Base-by-base conservation (phyloP, 805 yeast species). In the Yarrowia hollandica region DNA sequence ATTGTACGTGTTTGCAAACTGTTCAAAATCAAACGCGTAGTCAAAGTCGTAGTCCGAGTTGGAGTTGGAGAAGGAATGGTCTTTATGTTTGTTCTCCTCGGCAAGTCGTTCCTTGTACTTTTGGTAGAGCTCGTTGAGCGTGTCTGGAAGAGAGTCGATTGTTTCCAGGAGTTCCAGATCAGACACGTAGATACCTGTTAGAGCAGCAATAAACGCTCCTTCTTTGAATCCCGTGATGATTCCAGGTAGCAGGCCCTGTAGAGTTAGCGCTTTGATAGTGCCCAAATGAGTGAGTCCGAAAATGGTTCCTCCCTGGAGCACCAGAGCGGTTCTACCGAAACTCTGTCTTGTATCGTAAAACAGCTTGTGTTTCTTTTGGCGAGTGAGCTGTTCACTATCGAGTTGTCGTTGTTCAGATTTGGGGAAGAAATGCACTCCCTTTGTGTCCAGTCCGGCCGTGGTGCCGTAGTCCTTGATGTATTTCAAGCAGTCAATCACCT, bases 201-300 rank as follows among this genome's bases (percentile, higher is more conserved):
- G 75, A 0, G 96, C 83, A 0, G 96, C 98, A 16, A 91, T 90
- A 1, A 91, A 85, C 0, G 98, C 95, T 1, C 99, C 99, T 62
- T 90, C 87, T 0, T 97, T 94, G 60, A 91, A 86, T 0, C 99
- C 99, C 6, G 92, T 88, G 19, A 92, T 82, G 2, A 94, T 87
- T 38, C 86, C 75, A 0, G 99, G 99, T 55, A 94, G 75, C 34
- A 91, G 73, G 1, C 87, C 85, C 63, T 86, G 83, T 63, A 80
- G 79, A 62, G 85, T 81, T n/a, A 94, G 75, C 0, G 94, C 92
- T 63, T 86, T 86, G 8, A 92, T 88, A 1, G 91, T 96, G 1
- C 99, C 99, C 31, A 94, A 69, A 71, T 94, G 99, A 66, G 96
- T 91, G 62, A 94, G 74, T 0, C 99, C 98, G 74, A 92, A 94